Conservation (phyloP, 352 stramenopile species). For the Globisporangium yorkense region DNA sequence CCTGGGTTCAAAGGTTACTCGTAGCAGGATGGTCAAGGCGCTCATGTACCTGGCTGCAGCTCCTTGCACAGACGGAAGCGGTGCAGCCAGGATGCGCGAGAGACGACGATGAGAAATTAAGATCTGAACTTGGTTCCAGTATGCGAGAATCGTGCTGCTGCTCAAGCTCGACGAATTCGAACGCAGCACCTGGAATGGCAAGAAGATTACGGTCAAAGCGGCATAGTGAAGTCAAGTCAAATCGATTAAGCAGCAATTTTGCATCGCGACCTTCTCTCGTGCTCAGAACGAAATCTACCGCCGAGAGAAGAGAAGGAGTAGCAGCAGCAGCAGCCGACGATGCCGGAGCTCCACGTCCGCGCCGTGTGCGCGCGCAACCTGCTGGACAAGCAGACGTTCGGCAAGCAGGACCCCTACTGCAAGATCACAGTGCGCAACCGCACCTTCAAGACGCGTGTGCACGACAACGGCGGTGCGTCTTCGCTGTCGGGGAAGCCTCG, state of each 20-base stretch:
- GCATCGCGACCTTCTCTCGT: too few relatives aligned
- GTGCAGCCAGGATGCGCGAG: too few relatives aligned
- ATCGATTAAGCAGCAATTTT: neutral
- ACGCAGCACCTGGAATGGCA: too few relatives aligned
- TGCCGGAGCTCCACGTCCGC: conserved; percentile 75
- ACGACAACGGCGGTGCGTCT: conserved; percentile 75
- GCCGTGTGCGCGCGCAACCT: conserved; percentile 75
- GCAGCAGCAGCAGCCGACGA: neutral
- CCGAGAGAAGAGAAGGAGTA: neutral
- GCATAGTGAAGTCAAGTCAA: neutral
- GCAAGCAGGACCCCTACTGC: conserved; percentile 81
- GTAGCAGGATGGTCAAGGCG: conserved; percentile 63
- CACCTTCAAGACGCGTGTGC: conserved; percentile 69
- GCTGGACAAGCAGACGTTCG: conserved; percentile 80
- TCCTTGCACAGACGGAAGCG: conserved; percentile 9
- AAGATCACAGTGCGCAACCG: conserved; percentile 57
- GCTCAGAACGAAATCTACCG: neutral
- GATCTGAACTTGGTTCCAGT: too few relatives aligned
- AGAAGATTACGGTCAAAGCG: neutral
- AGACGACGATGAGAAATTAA: too few relatives aligned
- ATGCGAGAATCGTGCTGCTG: too few relatives aligned
- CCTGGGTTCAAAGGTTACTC: conserved; percentile 34
- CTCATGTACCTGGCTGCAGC: conserved; percentile 56
- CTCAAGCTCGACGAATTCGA: too few relatives aligned
- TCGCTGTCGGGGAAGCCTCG: too few relatives aligned